Conservation (phyloP, 2,329 filamentous ascomycete genomes). For the Aspergillus viridinutans region DNA sequence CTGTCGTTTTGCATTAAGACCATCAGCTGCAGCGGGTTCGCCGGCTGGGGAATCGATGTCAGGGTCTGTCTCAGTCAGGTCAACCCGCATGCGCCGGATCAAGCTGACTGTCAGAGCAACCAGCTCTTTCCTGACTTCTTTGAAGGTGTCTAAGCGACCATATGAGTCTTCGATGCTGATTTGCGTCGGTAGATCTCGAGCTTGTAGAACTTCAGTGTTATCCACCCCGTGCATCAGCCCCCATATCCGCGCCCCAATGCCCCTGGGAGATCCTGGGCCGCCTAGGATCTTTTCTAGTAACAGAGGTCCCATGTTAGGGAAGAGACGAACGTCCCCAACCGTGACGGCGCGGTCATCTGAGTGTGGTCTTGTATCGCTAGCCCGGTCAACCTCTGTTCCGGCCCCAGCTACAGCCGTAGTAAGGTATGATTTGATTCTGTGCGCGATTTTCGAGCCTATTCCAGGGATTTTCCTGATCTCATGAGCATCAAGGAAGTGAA, state of each 20-base stretch:
- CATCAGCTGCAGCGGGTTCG: slow-evolving; percentile 5
- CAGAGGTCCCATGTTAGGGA: slow-evolving; percentile 59
- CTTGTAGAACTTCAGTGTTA: slow-evolving; percentile 65
- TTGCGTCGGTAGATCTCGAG: slow-evolving; percentile 70
- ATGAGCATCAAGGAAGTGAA: slow-evolving; percentile 68
- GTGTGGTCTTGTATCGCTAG: not conserved
- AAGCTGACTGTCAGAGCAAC: slow-evolving; percentile 65
- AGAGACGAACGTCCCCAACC: slow-evolving; percentile 61
- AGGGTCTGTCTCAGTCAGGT: slow-evolving; percentile 59
- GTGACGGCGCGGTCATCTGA: slow-evolving; percentile 53
- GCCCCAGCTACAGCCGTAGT: not conserved
- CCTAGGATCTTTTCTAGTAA: slow-evolving; percentile 65
- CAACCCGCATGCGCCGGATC: slow-evolving; percentile 70
- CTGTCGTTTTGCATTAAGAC: slow-evolving; percentile 16
- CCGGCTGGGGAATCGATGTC: slow-evolving; percentile 14
- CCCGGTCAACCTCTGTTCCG: not conserved
- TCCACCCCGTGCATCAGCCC: slow-evolving; percentile 77
- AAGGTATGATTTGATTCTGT: slow-evolving; percentile 49
- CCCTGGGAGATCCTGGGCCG: slow-evolving; percentile 65
- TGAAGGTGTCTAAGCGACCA: slow-evolving; percentile 60
- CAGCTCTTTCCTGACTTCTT: slow-evolving; percentile 65
- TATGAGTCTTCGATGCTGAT: slow-evolving; percentile 97
- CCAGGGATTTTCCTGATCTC: slow-evolving; percentile 79
- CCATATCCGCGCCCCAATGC: slow-evolving; percentile 72
- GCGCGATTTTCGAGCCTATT: slow-evolving; percentile 74